Percentiles rank a stretch among this genome's conserved stretches.
Conservation (phyloP, 2,329 filamentous ascomycete genomes). For the Phialophora chinensis region DNA sequence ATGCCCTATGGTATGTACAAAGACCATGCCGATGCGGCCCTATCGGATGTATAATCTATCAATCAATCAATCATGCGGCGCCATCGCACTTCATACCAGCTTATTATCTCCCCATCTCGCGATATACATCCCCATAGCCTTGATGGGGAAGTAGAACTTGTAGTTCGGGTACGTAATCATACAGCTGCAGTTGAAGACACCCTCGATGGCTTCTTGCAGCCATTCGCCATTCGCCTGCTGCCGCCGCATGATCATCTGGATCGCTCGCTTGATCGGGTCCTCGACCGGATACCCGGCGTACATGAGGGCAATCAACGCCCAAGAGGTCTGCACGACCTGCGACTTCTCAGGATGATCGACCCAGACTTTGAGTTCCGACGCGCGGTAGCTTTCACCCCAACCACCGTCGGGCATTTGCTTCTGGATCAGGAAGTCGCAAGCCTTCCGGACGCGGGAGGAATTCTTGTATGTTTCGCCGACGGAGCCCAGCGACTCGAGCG, state of each 20-base stretch:
- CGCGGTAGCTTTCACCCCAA: conserved; percentile 94
- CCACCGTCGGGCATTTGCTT: conserved; percentile 89
- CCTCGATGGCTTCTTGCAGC: conserved; percentile 93
- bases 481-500: conserved; percentile 80
- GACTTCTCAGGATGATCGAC: conserved; percentile 70
- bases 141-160: conserved; percentile 94
- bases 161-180: conserved; percentile 99
- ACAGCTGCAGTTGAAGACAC: conserved; percentile 97
- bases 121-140: conserved; percentile 89
- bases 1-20: neutral
- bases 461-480: conserved; percentile 82
- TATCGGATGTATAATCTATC: too few relatives aligned
- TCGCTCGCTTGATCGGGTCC: conserved; percentile 72
- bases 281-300: conserved; percentile 80
- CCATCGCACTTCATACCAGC: conserved; percentile 45
- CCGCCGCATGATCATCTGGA: conserved; percentile 80
- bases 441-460: conserved; percentile 71
- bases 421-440: conserved; percentile 83
- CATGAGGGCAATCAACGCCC: conserved; percentile 82
- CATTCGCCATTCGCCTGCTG: conserved; percentile 92
- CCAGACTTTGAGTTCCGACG: conserved; percentile 78
- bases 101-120: conserved; percentile 71
- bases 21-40: neutral
- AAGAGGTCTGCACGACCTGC: conserved; percentile 93
- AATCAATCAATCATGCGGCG: neutral